phyloP scores from a whole-genome alignment of 108 stramenopile species.

The Fragilaria radians region DNA sequence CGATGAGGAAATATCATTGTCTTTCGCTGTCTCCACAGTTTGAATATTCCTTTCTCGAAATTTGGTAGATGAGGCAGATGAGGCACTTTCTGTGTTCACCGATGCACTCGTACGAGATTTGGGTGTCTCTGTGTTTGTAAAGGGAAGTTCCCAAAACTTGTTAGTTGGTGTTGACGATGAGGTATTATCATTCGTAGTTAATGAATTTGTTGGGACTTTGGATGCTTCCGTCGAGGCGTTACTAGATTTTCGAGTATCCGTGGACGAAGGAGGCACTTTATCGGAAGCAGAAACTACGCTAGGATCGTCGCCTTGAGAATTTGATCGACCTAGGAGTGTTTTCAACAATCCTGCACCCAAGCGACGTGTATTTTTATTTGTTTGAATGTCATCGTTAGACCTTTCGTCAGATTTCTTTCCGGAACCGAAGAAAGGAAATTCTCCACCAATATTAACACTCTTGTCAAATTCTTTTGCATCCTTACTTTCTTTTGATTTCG shows the following conservation, averaged over 20 bases:
- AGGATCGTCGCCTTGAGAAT: not conserved
- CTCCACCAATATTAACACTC: not conserved
- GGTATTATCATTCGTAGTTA: not conserved
- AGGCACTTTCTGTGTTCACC: too few relatives aligned
- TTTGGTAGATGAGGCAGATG: too few relatives aligned
- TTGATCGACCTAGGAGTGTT: not conserved
- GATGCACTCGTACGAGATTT: too few relatives aligned
- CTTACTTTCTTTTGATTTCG: conserved; percentile 11
- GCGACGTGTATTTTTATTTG: not conserved
- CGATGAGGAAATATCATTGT: too few relatives aligned
- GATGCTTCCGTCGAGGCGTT: not conserved
- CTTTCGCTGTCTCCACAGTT: too few relatives aligned
- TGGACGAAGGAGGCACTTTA: not conserved
- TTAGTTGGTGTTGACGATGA: not conserved
- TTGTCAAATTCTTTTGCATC: too few relatives aligned
- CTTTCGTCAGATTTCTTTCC: not conserved
- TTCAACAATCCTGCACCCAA: not conserved
- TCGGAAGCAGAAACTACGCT: not conserved
- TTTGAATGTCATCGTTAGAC: not conserved
- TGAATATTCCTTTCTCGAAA: too few relatives aligned
- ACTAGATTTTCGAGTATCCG: not conserved
- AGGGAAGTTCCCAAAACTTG: too few relatives aligned
- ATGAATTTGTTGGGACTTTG: not conserved
- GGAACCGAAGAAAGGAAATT: not conserved
- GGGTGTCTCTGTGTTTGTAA: too few relatives aligned